Evolutionary conservation across 129 eudicot species (phyloP).

Genomic region (Helichrysum umbraculigerum): DNA sequence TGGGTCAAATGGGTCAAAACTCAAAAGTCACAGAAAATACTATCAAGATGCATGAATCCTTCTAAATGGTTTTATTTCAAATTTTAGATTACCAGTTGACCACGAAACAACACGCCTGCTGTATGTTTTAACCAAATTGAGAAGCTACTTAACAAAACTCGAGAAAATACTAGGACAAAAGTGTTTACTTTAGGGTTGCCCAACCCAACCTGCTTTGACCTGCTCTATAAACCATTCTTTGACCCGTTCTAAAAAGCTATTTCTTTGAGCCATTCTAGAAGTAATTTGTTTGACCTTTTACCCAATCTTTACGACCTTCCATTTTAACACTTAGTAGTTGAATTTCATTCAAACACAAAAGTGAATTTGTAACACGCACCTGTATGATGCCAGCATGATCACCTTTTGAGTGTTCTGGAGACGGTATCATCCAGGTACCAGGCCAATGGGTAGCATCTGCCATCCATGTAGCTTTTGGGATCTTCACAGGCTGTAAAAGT

Average conservation of each 20-base stretch:
- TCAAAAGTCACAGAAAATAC: not conserved
- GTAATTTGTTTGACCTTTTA: not conserved
- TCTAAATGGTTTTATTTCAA: no score
- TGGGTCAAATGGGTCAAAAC: not conserved
- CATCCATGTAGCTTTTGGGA: conserved; percentile 75
- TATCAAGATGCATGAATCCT: not conserved
- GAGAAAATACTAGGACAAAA: not conserved
- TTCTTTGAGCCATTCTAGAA: not conserved
- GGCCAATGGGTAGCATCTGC: conserved; percentile 84
- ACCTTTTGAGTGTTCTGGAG: conserved; percentile 58
- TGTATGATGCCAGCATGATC: conserved; percentile 77
- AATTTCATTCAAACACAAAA: not conserved
- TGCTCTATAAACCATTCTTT: not conserved
- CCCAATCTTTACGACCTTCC: not conserved
- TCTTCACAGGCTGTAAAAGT: conserved; percentile 47
- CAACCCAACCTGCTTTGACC: not conserved
- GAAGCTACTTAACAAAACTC: no score
- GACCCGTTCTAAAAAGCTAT: not conserved
- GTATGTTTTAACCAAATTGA: no score
- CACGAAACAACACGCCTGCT: no score
- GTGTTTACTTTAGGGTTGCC: not conserved
- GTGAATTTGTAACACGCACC: conserved; percentile 28
- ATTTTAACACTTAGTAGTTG: not conserved
- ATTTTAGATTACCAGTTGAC: no score
- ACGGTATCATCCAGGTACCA: conserved; percentile 59